Evolutionary conservation across 306 rosid species (phyloP).

Genomic region (Quercus ilex): DNA sequence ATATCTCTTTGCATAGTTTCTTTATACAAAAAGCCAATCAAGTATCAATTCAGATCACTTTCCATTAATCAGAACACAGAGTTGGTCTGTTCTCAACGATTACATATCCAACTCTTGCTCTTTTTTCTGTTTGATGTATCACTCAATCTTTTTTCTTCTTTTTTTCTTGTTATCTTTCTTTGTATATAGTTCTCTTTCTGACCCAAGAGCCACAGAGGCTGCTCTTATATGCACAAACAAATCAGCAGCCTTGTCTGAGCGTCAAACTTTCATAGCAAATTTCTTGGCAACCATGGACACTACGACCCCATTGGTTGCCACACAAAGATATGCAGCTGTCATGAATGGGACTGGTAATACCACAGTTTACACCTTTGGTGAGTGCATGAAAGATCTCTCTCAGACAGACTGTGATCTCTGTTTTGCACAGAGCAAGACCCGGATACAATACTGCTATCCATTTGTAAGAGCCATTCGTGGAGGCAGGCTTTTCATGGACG

Average conservation of each 20-base stretch:
- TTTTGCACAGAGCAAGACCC: constrained; percentile 58
- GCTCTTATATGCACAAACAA: constrained; percentile 51
- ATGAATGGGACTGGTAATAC: constrained; percentile 41
- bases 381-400: constrained; percentile 68
- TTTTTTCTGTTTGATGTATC: constrained; percentile 5
- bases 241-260: constrained; percentile 25
- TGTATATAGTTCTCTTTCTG: constrained; percentile 17
- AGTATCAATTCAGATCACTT: no score
- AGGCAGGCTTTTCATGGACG: constrained; percentile 56
- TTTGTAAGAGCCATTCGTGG: constrained; percentile 50
- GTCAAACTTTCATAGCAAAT: constrained; percentile 37
- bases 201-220: constrained; percentile 49
- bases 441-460: constrained; percentile 49
- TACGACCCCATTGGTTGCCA: constrained; percentile 30
- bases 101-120: not conserved
- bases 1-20: no score
- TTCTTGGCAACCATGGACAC: constrained; percentile 50
- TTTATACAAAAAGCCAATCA: no score
- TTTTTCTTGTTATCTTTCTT: constrained; percentile 1
- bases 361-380: constrained; percentile 50
- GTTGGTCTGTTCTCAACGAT: no score
- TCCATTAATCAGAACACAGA: no score
- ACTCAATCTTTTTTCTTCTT: constrained; percentile 1
- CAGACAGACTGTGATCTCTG: constrained; percentile 61
- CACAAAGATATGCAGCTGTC: constrained; percentile 29